These are phyloP conservation scores for Exophiala phaeomuriformis DNA, from an alignment of 2,329 filamentous ascomycete species.

Conservation along the genomic window DNA sequence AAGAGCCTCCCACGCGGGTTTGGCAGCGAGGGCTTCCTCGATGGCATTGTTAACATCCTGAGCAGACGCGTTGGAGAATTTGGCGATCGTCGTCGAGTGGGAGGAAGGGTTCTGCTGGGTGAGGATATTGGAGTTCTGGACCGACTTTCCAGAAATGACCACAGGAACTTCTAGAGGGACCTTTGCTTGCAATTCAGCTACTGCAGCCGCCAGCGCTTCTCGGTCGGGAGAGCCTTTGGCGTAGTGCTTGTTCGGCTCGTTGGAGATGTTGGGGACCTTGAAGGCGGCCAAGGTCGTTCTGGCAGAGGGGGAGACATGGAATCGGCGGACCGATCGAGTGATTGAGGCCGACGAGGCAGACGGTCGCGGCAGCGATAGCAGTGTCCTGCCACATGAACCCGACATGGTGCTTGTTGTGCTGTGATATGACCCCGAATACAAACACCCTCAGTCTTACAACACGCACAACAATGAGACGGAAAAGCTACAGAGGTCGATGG, in stretches of 20 bases:
- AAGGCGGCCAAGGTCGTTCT: conserved; percentile 67
- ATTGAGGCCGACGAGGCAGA: conserved; percentile 6
- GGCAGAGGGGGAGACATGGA: conserved; percentile 15
- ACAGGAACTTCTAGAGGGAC: conserved; percentile 72
- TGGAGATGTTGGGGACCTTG: conserved; percentile 76
- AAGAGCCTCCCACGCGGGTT: conserved; percentile 74
- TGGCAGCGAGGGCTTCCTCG: conserved; percentile 74
- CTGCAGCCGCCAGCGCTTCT: conserved; percentile 64
- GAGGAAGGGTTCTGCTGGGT: conserved; percentile 77
- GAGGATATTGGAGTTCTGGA: conserved; percentile 58
- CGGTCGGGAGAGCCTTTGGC: conserved; percentile 74
- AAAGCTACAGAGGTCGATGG: background rate
- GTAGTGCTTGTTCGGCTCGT: conserved; percentile 97
- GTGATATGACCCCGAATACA: background rate
- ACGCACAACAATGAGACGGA: background rate
- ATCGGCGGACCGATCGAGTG: conserved; percentile 8
- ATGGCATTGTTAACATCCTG: conserved; percentile 74
- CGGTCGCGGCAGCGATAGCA: conserved; percentile 9
- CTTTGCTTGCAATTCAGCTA: conserved; percentile 61
- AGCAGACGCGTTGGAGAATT: conserved; percentile 72
- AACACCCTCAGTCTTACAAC: background rate
- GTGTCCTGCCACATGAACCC: conserved; percentile 7
- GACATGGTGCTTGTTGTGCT: conserved; percentile 6
- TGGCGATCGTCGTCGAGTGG: conserved; percentile 68
- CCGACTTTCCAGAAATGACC: conserved; percentile 72